Base-by-base conservation (phyloP, 2,329 filamentous ascomycete genomes). In the Pseudopyricularia cyperi region DNA sequence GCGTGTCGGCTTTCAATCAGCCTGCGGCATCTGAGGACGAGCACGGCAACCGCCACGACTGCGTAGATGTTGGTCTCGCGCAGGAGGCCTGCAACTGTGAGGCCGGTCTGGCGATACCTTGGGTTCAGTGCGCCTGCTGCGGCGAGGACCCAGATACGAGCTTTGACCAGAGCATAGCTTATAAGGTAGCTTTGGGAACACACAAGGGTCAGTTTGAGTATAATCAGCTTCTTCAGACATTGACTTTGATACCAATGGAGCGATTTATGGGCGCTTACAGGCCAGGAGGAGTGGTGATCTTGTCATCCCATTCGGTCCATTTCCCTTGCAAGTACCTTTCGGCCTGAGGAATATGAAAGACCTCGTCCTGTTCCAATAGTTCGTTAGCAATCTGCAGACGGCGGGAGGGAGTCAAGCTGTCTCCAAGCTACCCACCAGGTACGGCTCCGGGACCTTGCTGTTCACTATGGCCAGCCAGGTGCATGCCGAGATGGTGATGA, bases 281-380 rank as follows among this genome's bases (percentile, higher is more conserved):
- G 33, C 90, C 93, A 0, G 93, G 91, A 0, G 93, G 93, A 1
- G 93, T 98, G 0, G 93, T 98, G 63, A 98, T 93, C 65, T 97
- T 98, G 54, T 91, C 85, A 66, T 98, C 90, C 93, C 93, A 98
- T 52, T 87, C 75, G 12, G 66, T 64, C 70, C 85, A 95, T 52
- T 77, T 76, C 11, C 85, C 83, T 39, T 77, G 65, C 65, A 90
- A 96, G 66, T 95, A 98, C 30, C 79, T 80, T 61, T 95, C 88
- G 0, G 89, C 89, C 68, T 98, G 93, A 0, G 89, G 87, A 22
- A 96, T 83, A 65, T 98, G 88, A 56, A 93, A 94, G 30, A 89
- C 72, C 63, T 94, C 88, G 64, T 94, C 88, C 87, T 91, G 56
- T 22, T 33, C 35, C 46, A 48, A 15, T 39, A 11, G 7, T 19